Evolutionary conservation across 257 asterid genomes (phyloP).

Genomic region (Capsicum rhomboideum): DNA sequence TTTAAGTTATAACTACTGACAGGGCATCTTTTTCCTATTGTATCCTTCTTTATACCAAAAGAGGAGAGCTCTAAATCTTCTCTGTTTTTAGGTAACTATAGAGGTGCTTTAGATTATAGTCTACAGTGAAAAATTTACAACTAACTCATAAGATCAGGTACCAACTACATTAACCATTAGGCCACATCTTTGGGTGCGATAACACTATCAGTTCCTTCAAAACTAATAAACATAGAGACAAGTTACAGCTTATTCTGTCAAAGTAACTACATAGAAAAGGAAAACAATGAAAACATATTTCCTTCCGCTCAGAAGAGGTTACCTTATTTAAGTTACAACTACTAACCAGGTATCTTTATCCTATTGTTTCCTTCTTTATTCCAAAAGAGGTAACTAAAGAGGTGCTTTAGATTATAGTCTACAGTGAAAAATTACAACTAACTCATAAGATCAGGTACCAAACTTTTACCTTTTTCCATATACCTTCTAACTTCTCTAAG

Average conservation of each 20-base stretch:
- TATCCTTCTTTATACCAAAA: background rate
- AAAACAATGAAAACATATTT: background rate
- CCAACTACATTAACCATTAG: background rate
- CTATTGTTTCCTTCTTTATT: background rate
- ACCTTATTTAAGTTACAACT: background rate
- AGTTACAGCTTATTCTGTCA: background rate
- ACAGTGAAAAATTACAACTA: background rate
- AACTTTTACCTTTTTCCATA: conserved; percentile 81
- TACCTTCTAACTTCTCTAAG: conserved; percentile 78
- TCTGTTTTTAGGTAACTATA: background rate
- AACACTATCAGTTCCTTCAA: background rate
- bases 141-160: background rate
- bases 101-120: background rate
- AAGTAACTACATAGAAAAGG: background rate
- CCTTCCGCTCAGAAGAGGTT: background rate
- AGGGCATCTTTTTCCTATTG: background rate
- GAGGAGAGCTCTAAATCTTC: background rate
- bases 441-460: background rate
- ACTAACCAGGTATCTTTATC: background rate
- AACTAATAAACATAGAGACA: background rate
- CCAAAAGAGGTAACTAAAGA: background rate
- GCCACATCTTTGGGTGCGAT: background rate
- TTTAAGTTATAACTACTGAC: background rate
- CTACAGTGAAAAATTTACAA: background rate
- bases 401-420: background rate